Percentiles rank a stretch among this genome's conserved stretches.
Evolutionary conservation across 163 green algal genomes (phyloP).

Genomic region (Chlamydomonas reinhardtii): DNA sequence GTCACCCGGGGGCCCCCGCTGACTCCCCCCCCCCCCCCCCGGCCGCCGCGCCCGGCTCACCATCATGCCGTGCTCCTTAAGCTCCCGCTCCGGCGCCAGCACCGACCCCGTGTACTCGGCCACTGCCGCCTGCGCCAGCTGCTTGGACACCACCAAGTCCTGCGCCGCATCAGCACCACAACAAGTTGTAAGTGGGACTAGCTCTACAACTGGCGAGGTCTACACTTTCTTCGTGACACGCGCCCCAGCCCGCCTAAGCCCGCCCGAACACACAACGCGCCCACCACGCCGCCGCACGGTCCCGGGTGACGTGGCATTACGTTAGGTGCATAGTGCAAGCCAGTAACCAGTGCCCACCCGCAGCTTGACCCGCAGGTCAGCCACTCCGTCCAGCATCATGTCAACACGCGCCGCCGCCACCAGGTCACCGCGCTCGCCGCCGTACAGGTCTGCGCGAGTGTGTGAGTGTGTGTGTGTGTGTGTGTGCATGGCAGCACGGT

Average conservation of each 20-base stretch:
- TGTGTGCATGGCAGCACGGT: no score
- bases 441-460: conserved; percentile 38
- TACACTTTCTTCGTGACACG: no score
- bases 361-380: conserved; percentile 27
- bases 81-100: neutral
- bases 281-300: no score
- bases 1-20: no score
- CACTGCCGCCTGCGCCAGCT: neutral
- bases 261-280: no score
- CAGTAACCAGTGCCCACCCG: no score
- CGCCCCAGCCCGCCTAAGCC: no score
- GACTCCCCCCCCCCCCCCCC: no score
- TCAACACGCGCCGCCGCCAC: neutral
- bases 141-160: neutral
- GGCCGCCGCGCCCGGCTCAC: neutral
- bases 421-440: neutral
- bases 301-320: no score
- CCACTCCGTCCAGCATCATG: conserved; percentile 26
- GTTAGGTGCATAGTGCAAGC: no score
- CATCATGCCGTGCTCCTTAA: neutral
- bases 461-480: neutral
- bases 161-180: neutral
- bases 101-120: neutral
- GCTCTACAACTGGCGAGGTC: no score
- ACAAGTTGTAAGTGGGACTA: no score